Evolutionary conservation across 257 asterid genomes (phyloP).

Genomic region (Salvia rosmarinus): DNA sequence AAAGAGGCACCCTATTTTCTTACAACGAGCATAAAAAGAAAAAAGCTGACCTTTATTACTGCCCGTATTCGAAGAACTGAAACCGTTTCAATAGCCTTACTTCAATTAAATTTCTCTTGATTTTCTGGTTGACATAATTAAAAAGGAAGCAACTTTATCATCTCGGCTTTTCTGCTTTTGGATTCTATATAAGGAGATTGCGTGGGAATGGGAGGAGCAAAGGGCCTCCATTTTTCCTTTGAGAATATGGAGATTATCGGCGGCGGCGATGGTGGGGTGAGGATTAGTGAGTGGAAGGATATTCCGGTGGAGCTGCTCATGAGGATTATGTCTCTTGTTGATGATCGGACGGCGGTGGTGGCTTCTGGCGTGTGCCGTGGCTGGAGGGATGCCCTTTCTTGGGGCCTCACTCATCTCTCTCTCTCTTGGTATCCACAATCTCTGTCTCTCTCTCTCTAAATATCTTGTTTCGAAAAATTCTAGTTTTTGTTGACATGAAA

Average conservation of each 20-base stretch:
- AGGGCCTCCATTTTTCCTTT: constrained; percentile 44
- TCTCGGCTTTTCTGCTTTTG: constrained; percentile 23
- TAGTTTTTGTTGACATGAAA: constrained; percentile 10
- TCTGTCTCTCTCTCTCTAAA: not conserved
- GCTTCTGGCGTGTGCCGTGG: constrained; percentile 87
- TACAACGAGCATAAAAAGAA: not conserved
- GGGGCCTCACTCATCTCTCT: constrained; percentile 71
- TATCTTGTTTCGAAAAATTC: not conserved
- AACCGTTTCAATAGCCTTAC: not conserved
- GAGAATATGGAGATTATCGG: constrained; percentile 54
- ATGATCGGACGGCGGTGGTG: constrained; percentile 71
- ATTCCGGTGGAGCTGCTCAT: constrained; percentile 73
- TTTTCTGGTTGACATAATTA: constrained; percentile 26
- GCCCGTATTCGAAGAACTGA: not conserved
- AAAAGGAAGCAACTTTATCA: constrained; percentile 28
- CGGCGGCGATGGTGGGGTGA: constrained; percentile 40
- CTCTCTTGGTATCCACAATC: constrained; percentile 62
- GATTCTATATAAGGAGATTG: constrained; percentile 21
- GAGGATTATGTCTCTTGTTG: constrained; percentile 66
- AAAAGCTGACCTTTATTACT: not conserved
- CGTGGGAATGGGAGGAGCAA: constrained; percentile 30
- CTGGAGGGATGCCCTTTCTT: constrained; percentile 80
- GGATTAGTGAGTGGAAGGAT: constrained; percentile 70
- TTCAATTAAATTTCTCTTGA: not conserved
- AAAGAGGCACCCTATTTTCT: not conserved